Percentiles rank a stretch among this genome's conserved stretches.
Conservation (phyloP, 768 basidiomycete species). For the Rhodotorula graminis region DNA sequence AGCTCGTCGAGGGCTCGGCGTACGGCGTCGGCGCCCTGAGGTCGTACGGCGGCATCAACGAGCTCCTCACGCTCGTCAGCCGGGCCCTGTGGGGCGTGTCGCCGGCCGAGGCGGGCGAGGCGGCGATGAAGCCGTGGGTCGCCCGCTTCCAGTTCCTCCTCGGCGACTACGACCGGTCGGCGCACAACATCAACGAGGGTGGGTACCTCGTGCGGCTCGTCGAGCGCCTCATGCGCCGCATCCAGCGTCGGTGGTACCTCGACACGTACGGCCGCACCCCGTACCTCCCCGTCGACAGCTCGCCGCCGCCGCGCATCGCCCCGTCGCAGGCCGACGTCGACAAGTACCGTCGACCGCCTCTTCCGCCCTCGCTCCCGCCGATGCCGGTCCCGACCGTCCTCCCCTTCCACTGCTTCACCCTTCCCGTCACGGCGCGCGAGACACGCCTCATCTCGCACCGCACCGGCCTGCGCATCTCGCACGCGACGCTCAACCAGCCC, state of each 20-base stretch:
- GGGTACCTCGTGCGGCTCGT: slow-evolving; percentile 53
- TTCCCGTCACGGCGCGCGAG: slow-evolving; percentile 50
- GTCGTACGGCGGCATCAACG: slow-evolving; percentile 42
- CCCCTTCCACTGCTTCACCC: slow-evolving; percentile 56
- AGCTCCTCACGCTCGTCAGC: slow-evolving; percentile 48
- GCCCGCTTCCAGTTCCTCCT: slow-evolving; percentile 17
- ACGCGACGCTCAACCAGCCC: slow-evolving; percentile 50
- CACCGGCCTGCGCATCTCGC: slow-evolving; percentile 53
- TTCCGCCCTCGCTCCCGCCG: slow-evolving; percentile 33
- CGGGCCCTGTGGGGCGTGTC: slow-evolving; percentile 41
- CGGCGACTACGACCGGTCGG: slow-evolving; percentile 40
- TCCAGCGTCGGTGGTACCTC: slow-evolving; percentile 53
- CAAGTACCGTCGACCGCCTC: slow-evolving; percentile 17
- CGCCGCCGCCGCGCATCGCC: not conserved
- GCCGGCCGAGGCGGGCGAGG: not conserved
- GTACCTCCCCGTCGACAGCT: not conserved
- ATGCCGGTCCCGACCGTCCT: slow-evolving; percentile 46
- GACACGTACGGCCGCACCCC: slow-evolving; percentile 46
- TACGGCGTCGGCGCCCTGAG: slow-evolving; percentile 46
- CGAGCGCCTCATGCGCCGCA: slow-evolving; percentile 51
- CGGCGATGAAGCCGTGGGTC: slow-evolving; percentile 1
- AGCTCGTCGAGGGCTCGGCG: slow-evolving; percentile 32
- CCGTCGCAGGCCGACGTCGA: slow-evolving; percentile 5
- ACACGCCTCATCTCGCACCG: slow-evolving; percentile 54
- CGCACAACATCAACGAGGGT: slow-evolving; percentile 48